Conservation (phyloP, 2,329 filamentous ascomycete genomes). For the Cryoendolithus antarcticus region DNA sequence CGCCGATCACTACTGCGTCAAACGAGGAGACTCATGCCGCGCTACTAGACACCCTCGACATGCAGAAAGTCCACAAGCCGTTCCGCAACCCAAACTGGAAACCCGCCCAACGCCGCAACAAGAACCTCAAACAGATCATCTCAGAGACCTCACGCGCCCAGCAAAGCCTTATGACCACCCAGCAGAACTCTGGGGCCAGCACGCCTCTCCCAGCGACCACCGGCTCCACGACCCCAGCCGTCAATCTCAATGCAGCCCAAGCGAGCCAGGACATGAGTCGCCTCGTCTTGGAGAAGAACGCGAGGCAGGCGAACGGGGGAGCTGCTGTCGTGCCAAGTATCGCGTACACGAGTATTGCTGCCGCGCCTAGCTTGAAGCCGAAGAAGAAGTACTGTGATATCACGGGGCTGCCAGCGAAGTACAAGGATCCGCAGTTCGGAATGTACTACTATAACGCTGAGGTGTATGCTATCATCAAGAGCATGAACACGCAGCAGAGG, state of each 20-base stretch:
- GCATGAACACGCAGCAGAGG: constrained; percentile 65
- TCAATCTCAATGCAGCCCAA: constrained; percentile 76
- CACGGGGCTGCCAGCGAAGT: constrained; percentile 81
- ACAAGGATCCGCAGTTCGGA: constrained; percentile 89
- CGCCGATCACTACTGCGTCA: constrained; percentile 54
- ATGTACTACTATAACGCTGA: constrained; percentile 88
- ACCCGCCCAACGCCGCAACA: constrained; percentile 89
- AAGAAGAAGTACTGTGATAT: constrained; percentile 90
- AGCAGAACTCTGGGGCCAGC: constrained; percentile 62
- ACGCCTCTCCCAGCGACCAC: constrained; percentile 41
- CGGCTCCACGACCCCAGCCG: constrained; percentile 34
- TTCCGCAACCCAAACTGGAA: constrained; percentile 89
- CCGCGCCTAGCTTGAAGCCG: constrained; percentile 69
- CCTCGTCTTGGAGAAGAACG: constrained; percentile 74
- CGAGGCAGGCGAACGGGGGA: constrained; percentile 23
- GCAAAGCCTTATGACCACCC: constrained; percentile 71
- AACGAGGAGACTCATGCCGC: constrained; percentile 68
- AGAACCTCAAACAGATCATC: constrained; percentile 94
- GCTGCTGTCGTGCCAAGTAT: constrained; percentile 39
- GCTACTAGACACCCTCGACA: constrained; percentile 84
- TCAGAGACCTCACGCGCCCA: constrained; percentile 80
- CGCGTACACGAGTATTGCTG: constrained; percentile 95
- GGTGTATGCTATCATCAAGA: constrained; percentile 73
- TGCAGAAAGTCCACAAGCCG: constrained; percentile 70
- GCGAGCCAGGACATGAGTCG: constrained; percentile 77